phyloP scores from a whole-genome alignment of 2,329 filamentous ascomycete genomes.

The Fusarium poae region DNA sequence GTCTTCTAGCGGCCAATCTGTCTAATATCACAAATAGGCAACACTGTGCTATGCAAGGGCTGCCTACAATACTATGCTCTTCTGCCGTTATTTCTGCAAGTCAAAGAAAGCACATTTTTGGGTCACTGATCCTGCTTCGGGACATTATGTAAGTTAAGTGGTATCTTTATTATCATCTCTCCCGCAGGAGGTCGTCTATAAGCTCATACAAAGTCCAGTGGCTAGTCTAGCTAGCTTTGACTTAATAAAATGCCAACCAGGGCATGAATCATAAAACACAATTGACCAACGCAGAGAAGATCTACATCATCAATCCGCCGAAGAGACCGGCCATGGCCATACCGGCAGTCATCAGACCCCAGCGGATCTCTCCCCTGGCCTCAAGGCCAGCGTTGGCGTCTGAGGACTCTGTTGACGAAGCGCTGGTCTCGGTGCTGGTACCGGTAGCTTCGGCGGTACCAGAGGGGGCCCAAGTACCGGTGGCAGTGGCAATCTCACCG shows the following conservation, averaged over 20 bases:
- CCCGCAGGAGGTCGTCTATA: conserved; percentile 16
- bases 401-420: conserved; percentile 15
- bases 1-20: too few relatives aligned
- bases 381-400: conserved; percentile 37
- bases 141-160: neutral
- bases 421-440: conserved; percentile 29
- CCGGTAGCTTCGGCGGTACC: conserved; percentile 24
- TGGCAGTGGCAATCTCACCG: conserved; percentile 32
- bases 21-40: neutral
- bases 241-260: conserved; percentile 27
- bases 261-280: conserved; percentile 25
- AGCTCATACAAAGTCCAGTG: conserved; percentile 17
- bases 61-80: neutral
- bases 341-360: conserved; percentile 44
- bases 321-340: conserved; percentile 41
- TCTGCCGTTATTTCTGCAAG: neutral
- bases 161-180: conserved; percentile 22
- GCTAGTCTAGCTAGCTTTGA: conserved; percentile 29
- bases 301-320: conserved; percentile 44
- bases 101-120: neutral
- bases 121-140: neutral
- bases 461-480: conserved; percentile 26
- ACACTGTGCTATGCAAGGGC: neutral
- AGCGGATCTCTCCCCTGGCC: conserved; percentile 43
- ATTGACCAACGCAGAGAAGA: conserved; percentile 2